Base-by-base conservation (phyloP, 495 filamentous ascomycete genomes). In the Cercophora samala region DNA sequence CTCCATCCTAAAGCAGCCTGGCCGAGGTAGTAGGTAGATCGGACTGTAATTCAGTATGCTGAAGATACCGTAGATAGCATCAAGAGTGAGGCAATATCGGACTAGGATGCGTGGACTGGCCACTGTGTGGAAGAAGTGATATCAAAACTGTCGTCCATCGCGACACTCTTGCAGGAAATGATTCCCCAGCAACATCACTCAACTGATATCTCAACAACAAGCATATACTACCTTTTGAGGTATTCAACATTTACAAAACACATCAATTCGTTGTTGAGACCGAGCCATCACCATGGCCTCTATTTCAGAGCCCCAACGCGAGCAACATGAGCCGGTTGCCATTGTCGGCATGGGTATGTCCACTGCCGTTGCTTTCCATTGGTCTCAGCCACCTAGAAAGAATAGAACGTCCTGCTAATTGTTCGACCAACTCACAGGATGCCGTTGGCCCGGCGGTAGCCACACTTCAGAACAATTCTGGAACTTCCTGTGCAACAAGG, bases 301-400 rank as follows among this genome's bases (percentile, higher is more conserved):
- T 9, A 46, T 3, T 46, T 46, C 37, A 56, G 22, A 56, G 4
- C n/a, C 53, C n/a, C 22, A 21, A 21, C 52, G 19, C 19, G 52
- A 54, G 52, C 52, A 54, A 18, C 22, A 21, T 19, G 53, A 56
- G 53, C 53, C 19, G 22, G 18, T 56, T 56, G 19, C 53, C 53
- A 23, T 56, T 56, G 22, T 56, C n/a, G 53, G 53, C 53, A 56
- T 56, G 53, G 53, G 53, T 56, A 56, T 19, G 53, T 0, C 53
- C n/a, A 19, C 4, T 19, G 4, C n/a, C 22, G n/a, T 56, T 21
- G 4, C 5, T 11, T 21, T 56, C 53, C 4, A 56, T 5, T 22
- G 3, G 13, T 29, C n/a, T 3, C 21, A 56, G 53, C n/a, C 1
- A 56, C 19, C n/a, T 15, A 54, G 4, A 54, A 4, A 23, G 22